Conservation (phyloP, 768 basidiomycete species). For the Russula sp. region DNA sequence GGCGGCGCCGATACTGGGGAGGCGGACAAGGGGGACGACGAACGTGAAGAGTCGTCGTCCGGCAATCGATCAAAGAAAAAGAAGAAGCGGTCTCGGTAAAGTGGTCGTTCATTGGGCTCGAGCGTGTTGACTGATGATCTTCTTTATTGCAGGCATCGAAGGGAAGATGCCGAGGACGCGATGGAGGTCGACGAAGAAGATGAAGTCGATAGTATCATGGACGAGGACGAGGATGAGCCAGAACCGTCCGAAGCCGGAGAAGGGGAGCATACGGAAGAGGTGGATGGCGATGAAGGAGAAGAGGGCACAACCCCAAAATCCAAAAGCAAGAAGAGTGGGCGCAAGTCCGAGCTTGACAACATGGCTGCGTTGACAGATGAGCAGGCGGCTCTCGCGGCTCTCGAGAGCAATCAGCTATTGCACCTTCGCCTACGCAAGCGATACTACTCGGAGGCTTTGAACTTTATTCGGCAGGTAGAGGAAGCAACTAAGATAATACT, state of each 20-base stretch:
- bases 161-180: conserved; percentile 39
- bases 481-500: conserved; percentile 67
- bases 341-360: conserved; percentile 71
- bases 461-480: conserved; percentile 73
- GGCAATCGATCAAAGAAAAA: conserved; percentile 33
- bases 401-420: conserved; percentile 63
- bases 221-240: conserved; percentile 38
- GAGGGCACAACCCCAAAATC: conserved; percentile 24
- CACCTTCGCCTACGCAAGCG: conserved; percentile 73
- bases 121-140: not conserved
- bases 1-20: conserved; percentile 35
- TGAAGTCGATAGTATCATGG: conserved; percentile 40
- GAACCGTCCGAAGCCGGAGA: conserved; percentile 34
- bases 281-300: conserved; percentile 19
- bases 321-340: conserved; percentile 47
- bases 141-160: conserved; percentile 4
- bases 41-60: conserved; percentile 30
- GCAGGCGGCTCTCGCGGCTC: conserved; percentile 64
- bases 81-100: conserved; percentile 35
- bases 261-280: conserved; percentile 30
- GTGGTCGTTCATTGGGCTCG: conserved; percentile 22
- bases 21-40: conserved; percentile 35
- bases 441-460: conserved; percentile 82
- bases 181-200: conserved; percentile 58
- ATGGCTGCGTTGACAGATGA: conserved; percentile 66